Evolutionary conservation across 805 yeast species (phyloP), one percentile per base, ranked within the genome.

Genomic region (Sporopachydermia lactativora): DNA sequence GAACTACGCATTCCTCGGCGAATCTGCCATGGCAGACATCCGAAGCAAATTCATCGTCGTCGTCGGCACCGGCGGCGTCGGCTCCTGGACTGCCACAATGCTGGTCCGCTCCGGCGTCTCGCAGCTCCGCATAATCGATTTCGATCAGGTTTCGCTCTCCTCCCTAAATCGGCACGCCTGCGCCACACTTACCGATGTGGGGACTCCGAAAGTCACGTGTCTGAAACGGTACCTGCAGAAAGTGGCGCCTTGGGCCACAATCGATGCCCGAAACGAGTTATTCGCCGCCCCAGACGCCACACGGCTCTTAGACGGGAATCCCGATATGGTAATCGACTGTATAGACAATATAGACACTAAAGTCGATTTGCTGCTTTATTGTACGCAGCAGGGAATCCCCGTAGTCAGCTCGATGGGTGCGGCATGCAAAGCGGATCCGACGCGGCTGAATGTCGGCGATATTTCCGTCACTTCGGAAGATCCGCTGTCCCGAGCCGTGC

Each of bases 341-440:
- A 92, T 92, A 49, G 99, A 92, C 60, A 92, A 92, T 56, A 80
- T 92, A 44, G 95, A 89, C 51, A 88, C 97, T n/a, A 92, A 92
- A 53, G 94, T 88, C 18, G 98, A 92, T 52, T 64, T 92, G 40
- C 63, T 92, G 48, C 77, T 77, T 19, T 88, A 69, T 59, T 79
- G 94, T 48, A 64, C 77, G 54, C 65, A 68, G 14, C 61, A 74
- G 36, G 58, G 67, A 1, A 55, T 89, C 24, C 73, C 72, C n/a
- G 81, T 86, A 19, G 71, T 92, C 34, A 77, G 94, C 3, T 82
- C 96, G 1, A 94, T 94, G 76, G 99, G 99, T 18, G 97, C 99
- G 1, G 95, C 96, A 3, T 81, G 95, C 50, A 92, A 92, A 58
- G 80, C 94, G 40, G 99, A 92, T 55, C 94, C 97, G 8, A 80